phyloP scores from a whole-genome alignment of 192 early-diverging fungal genomes.

The Entrophospora sp. region DNA sequence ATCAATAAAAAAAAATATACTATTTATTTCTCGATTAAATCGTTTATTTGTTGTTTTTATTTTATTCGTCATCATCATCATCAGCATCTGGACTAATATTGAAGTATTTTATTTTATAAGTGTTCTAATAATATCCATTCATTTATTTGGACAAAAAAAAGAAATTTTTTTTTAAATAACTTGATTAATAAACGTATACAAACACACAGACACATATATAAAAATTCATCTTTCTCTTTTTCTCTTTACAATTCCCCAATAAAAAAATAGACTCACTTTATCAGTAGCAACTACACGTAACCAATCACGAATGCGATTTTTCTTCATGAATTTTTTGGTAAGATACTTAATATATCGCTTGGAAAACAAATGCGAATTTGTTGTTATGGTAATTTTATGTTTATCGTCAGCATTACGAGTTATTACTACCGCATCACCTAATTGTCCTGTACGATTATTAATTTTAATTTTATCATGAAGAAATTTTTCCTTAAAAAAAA shows the following conservation, averaged over 20 bases:
- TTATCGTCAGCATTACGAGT: constrained; percentile 58
- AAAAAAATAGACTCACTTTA: constrained; percentile 43
- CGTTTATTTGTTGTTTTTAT: too few species aligned
- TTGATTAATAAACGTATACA: not conserved
- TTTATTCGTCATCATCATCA: constrained; percentile 66
- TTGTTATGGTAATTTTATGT: constrained; percentile 69
- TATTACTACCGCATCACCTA: constrained; percentile 79
- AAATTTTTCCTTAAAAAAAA: constrained; percentile 74
- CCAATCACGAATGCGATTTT: constrained; percentile 98
- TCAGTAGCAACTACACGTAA: constrained; percentile 86
- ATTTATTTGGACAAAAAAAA: not conserved
- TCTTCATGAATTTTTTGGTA: constrained; percentile 99
- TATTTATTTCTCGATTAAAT: too few species aligned
- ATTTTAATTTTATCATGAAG: constrained; percentile 99
- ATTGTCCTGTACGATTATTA: constrained; percentile 90
- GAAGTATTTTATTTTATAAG: constrained; percentile 96
- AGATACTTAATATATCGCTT: constrained; percentile 99
- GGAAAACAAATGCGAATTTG: constrained; percentile 69
- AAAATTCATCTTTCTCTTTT: not conserved
- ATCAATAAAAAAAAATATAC: too few species aligned
- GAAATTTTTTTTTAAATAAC: not conserved
- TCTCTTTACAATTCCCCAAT: not conserved
- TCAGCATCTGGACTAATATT: constrained; percentile 73
- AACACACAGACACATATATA: not conserved
- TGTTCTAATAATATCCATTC: constrained; percentile 23